Conservation (phyloP, 2,329 filamentous ascomycete genomes). For the Ploettnerulaceae sp. region DNA sequence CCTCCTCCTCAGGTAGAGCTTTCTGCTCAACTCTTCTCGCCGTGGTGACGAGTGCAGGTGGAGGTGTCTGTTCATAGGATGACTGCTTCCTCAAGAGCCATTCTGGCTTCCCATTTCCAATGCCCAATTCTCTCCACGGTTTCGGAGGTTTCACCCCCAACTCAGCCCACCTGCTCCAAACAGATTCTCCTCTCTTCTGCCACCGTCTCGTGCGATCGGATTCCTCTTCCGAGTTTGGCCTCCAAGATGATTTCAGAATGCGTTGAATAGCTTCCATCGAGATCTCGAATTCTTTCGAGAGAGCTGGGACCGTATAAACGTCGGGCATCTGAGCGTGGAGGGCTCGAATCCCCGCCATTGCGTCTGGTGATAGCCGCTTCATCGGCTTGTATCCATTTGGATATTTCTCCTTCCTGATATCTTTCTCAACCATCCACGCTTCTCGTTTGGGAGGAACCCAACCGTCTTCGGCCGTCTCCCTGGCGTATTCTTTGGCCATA, state of each 20-base stretch:
- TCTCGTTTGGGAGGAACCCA: conserved; percentile 36
- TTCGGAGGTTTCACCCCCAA: conserved; percentile 57
- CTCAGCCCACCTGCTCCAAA: conserved; percentile 57
- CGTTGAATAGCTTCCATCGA: conserved; percentile 81
- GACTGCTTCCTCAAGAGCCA: conserved; percentile 15
- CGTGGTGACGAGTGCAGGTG: conserved; percentile 23
- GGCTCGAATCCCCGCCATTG: conserved; percentile 81
- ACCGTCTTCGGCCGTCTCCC: conserved; percentile 10
- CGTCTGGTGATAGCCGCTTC: conserved; percentile 87
- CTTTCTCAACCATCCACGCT: conserved; percentile 72
- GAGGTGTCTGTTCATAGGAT: background rate
- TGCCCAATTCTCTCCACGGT: conserved; percentile 47
- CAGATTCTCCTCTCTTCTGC: conserved; percentile 53
- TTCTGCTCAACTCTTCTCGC: conserved; percentile 13
- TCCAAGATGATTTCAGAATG: conserved; percentile 78
- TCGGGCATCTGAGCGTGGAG: conserved; percentile 74
- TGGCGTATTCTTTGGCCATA: background rate
- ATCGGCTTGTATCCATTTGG: conserved; percentile 74
- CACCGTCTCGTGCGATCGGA: conserved; percentile 54
- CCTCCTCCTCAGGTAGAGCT: background rate
- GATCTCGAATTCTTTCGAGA: conserved; percentile 78
- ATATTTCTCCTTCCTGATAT: conserved; percentile 71
- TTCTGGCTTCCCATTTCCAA: conserved; percentile 30
- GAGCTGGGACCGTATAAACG: conserved; percentile 66
- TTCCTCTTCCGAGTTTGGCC: conserved; percentile 53